These are phyloP conservation scores for Rhodosporidiobolus odoratus DNA, from an alignment of 768 basidiomycete genomes.

Conservation along the genomic window DNA sequence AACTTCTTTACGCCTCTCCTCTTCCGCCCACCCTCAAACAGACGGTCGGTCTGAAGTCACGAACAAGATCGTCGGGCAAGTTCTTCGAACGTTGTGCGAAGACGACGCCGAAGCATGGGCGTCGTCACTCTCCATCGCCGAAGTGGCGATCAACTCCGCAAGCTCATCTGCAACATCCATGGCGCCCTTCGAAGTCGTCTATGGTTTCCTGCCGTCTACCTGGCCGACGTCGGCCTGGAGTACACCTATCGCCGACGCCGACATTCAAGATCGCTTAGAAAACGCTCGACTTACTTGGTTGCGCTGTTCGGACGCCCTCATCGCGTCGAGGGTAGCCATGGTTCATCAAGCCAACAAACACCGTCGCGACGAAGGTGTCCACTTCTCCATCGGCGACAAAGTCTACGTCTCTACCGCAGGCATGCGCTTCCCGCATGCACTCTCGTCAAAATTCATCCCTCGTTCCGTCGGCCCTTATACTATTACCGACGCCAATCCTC, in stretches of 20 bases:
- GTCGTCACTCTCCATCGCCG: constrained; percentile 43
- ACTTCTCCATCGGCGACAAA: background rate
- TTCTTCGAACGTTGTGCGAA: constrained; percentile 21
- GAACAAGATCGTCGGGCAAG: constrained; percentile 33
- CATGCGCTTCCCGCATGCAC: background rate
- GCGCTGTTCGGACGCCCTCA: background rate
- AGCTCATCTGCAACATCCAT: background rate
- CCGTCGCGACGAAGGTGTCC: background rate
- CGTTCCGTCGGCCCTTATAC: background rate
- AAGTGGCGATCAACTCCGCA: constrained; percentile 48
- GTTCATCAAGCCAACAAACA: constrained; percentile 3
- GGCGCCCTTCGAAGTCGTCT: background rate
- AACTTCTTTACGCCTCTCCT: constrained; percentile 47
- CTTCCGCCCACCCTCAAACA: constrained; percentile 51
- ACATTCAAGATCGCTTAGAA: background rate
- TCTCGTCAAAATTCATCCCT: constrained; percentile 5
- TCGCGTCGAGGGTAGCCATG: constrained; percentile 9
- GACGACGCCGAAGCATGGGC: constrained; percentile 45
- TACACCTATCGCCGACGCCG: background rate
- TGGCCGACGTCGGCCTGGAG: background rate
- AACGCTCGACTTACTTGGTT: background rate
- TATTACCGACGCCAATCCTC: background rate
- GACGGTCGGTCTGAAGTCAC: constrained; percentile 50
- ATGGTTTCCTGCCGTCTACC: background rate
- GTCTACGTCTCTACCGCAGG: constrained; percentile 3